Evolutionary conservation across 106 monocot species (phyloP).

Genomic region (Iris macrosiphon): DNA sequence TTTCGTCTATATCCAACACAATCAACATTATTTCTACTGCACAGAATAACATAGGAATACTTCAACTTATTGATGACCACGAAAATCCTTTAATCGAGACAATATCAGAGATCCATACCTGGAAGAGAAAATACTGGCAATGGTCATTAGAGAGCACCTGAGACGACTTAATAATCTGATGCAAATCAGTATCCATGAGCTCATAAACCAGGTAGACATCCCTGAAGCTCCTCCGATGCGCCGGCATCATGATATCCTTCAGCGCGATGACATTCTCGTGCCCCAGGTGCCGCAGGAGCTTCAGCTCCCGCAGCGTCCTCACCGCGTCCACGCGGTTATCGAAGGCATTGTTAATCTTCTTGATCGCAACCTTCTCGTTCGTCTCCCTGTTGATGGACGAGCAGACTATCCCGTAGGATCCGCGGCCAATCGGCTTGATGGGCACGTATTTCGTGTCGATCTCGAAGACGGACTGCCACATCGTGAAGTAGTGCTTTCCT

Average conservation of each 20-base stretch:
- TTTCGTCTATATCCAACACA: no score
- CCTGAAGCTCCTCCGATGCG: constrained; percentile 24
- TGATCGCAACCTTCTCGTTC: constrained; percentile 51
- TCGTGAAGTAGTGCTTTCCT: constrained; percentile 26
- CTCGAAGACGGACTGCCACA: constrained; percentile 21
- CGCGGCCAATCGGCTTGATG: constrained; percentile 40
- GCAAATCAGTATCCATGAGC: constrained; percentile 44
- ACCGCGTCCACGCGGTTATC: constrained; percentile 45
- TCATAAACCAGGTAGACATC: constrained; percentile 57
- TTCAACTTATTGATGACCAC: no score
- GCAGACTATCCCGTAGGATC: constrained; percentile 50
- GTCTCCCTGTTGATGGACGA: constrained; percentile 45
- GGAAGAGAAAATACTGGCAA: constrained; percentile 16
- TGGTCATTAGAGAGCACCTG: constrained; percentile 25
- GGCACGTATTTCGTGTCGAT: constrained; percentile 21
- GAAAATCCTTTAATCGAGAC: no score
- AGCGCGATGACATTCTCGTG: constrained; percentile 49
- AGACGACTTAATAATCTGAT: constrained; percentile 23
- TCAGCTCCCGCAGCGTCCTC: constrained; percentile 43
- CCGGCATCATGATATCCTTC: constrained; percentile 52
- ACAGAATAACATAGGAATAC: no score
- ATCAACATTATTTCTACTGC: no score
- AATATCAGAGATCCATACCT: no score
- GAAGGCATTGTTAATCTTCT: constrained; percentile 45
- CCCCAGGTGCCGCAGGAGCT: constrained; percentile 33